Percentiles rank a stretch among this genome's conserved stretches.
phyloP scores from a whole-genome alignment of 176 grass and related monocot species.

The Hordeum vulgare region DNA sequence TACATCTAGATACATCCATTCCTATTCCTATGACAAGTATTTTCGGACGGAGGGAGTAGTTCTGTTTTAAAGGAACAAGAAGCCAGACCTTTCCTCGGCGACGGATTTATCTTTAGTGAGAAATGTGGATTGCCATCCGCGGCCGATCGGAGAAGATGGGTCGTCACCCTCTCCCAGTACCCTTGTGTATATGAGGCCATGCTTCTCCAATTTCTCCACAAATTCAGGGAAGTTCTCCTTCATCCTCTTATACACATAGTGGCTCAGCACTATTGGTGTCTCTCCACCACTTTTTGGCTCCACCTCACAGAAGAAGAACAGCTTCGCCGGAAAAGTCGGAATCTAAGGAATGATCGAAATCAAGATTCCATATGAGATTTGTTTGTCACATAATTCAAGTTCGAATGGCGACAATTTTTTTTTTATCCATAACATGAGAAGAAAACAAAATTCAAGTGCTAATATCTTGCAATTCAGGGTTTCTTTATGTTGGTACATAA shows the following conservation, averaged over 20 bases:
- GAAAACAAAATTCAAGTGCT: not conserved
- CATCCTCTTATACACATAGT: constrained; percentile 76
- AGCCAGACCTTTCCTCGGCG: constrained; percentile 61
- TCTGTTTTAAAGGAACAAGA: not conserved
- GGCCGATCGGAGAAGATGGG: constrained; percentile 89
- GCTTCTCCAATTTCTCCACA: constrained; percentile 71
- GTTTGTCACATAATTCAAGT: not conserved
- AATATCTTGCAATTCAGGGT: no score
- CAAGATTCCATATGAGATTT: not conserved
- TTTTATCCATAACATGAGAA: not conserved
- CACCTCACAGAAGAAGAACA: constrained; percentile 95
- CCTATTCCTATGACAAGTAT: no score
- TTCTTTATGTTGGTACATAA: not conserved
- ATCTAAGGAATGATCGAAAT: constrained; percentile 30
- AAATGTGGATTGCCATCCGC: constrained; percentile 96
- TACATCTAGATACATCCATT: no score
- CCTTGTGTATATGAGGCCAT: constrained; percentile 69
- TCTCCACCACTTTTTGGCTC: constrained; percentile 68
- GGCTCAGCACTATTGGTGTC: constrained; percentile 82
- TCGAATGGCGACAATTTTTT: not conserved
- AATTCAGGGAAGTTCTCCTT: constrained; percentile 53
- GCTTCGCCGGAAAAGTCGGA: constrained; percentile 67
- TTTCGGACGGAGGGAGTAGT: no score
- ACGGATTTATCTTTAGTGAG: constrained; percentile 66
- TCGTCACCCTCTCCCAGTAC: constrained; percentile 82